Conservation (phyloP, 1,139 yeast genomes). For the Diutina sp. region DNA sequence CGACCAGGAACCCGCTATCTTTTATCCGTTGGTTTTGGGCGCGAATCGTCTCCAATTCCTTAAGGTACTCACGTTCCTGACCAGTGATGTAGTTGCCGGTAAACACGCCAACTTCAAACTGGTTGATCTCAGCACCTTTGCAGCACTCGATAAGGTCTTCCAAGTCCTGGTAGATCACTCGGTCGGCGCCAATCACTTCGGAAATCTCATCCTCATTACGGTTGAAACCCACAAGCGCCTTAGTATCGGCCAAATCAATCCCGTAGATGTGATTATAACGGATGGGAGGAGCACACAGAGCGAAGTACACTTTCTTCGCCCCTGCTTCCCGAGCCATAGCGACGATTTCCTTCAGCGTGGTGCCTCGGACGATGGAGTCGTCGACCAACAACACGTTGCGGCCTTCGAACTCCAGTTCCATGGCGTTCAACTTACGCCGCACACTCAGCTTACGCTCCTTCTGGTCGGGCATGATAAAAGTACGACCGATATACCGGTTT, state of each 20-base stretch:
- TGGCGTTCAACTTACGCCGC: conserved; percentile 87
- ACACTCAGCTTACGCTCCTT: conserved; percentile 89
- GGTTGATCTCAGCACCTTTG: conserved; percentile 35
- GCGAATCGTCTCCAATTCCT: conserved; percentile 72
- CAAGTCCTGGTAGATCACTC: conserved; percentile 77
- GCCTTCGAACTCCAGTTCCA: conserved; percentile 83
- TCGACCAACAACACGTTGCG: conserved; percentile 87
- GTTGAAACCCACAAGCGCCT: conserved; percentile 82
- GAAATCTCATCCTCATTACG: conserved; percentile 67
- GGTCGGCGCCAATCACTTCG: conserved; percentile 78
- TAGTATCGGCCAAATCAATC: conserved; percentile 91
- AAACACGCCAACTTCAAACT: conserved; percentile 94
- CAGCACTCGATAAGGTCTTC: conserved; percentile 78
- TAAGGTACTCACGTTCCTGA: conserved; percentile 68
- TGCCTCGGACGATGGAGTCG: conserved; percentile 95
- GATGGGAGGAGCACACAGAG: conserved; percentile 96
- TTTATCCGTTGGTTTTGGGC: conserved; percentile 62
- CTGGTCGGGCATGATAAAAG: conserved; percentile 98
- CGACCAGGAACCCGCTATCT: conserved; percentile 26
- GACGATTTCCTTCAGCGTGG: conserved; percentile 91
- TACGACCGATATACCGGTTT: conserved; percentile 93
- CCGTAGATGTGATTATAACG: conserved; percentile 94
- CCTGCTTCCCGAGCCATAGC: conserved; percentile 98
- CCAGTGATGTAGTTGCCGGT: conserved; percentile 92
- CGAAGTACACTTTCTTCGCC: conserved; percentile 84